Conservation (phyloP, 768 basidiomycete species). For the Macrolepiota albuminosa region DNA sequence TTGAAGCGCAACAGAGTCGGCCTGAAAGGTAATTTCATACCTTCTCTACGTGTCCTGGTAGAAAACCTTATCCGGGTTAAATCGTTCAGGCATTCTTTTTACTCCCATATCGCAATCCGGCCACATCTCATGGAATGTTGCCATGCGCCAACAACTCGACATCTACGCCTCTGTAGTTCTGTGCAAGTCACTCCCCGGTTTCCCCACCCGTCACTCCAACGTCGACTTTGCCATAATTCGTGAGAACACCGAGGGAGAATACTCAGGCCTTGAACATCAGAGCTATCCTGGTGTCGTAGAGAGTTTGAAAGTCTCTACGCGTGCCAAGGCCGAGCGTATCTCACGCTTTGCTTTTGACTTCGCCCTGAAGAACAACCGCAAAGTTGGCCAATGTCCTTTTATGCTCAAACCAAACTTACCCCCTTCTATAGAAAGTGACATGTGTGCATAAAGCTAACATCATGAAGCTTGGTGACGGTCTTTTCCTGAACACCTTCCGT, state of each 20-base stretch:
- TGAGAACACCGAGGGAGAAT: constrained; percentile 99
- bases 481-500: constrained; percentile 98
- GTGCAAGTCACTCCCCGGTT: constrained; percentile 96
- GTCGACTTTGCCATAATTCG: constrained; percentile 99
- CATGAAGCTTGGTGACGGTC: constrained; percentile 99
- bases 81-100: constrained; percentile 83
- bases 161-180: constrained; percentile 98
- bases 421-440: constrained; percentile 80
- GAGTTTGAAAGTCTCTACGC: constrained; percentile 94
- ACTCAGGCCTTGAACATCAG: constrained; percentile 97
- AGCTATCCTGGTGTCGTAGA: constrained; percentile 98
- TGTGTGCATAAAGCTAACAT: constrained; percentile 99
- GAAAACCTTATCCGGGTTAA: background rate
- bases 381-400: constrained; percentile 44
- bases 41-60: background rate
- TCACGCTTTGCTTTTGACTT: constrained; percentile 98
- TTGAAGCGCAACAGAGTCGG: constrained; percentile 97
- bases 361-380: constrained; percentile 96
- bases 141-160: constrained; percentile 98
- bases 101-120: constrained; percentile 95
- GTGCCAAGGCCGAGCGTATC: constrained; percentile 94
- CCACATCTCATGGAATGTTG: constrained; percentile 99
- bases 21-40: constrained; percentile 72
- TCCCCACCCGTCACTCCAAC: constrained; percentile 92
- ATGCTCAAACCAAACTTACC: constrained; percentile 1